Conservation (phyloP, 2,329 filamentous ascomycete species). For the Dryadomyces quercus-mongolicae region DNA sequence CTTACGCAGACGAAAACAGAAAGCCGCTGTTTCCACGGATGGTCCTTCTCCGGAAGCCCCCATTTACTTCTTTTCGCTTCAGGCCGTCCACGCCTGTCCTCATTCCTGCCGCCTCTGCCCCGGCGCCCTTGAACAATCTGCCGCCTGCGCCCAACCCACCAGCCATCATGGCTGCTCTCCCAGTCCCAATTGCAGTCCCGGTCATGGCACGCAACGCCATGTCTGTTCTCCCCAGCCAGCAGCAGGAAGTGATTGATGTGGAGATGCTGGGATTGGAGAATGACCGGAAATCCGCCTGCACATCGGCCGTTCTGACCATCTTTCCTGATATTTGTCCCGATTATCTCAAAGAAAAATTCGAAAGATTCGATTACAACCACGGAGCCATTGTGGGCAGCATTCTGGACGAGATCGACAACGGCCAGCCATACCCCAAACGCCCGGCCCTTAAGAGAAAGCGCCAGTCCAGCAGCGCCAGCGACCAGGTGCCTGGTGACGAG, state of each 20-base stretch:
- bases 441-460: slow-evolving; percentile 29
- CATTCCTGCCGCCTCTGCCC: too few species aligned
- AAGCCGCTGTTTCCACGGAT: not conserved
- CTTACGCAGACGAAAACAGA: not conserved
- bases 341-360: slow-evolving; percentile 20
- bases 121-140: not conserved
- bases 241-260: not conserved
- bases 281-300: slow-evolving; percentile 14
- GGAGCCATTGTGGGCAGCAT: slow-evolving; percentile 24
- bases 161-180: too few species aligned
- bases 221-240: not conserved
- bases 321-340: slow-evolving; percentile 34
- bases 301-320: slow-evolving; percentile 18
- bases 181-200: not conserved
- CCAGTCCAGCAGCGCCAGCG: not conserved
- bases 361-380: slow-evolving; percentile 17
- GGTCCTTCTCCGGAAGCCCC: not conserved
- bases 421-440: slow-evolving; percentile 23
- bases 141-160: too few species aligned
- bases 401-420: slow-evolving; percentile 26
- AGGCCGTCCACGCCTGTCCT: too few species aligned
- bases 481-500: not conserved
- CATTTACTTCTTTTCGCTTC: not conserved
- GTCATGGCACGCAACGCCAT: not conserved
- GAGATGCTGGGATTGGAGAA: not conserved